Conservation (phyloP, 352 stramenopile genomes). For the Pythium rishiriense region DNA sequence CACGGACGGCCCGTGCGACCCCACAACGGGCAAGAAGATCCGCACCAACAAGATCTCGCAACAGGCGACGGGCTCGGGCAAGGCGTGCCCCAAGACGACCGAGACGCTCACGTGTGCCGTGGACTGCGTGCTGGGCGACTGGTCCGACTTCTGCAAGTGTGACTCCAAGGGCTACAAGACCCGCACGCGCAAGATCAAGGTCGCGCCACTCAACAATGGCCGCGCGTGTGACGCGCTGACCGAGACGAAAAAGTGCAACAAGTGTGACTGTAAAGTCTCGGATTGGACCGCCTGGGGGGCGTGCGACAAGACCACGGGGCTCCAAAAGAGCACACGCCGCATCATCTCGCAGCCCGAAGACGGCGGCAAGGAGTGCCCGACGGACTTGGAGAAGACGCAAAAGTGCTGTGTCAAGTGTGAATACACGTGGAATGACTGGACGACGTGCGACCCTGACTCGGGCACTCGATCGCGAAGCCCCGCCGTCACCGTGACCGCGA, state of each 20-base stretch:
- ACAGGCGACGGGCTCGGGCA: not conserved
- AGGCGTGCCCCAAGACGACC: conserved; percentile 6
- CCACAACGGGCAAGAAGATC: not conserved
- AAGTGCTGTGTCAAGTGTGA: not conserved
- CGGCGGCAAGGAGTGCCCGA: conserved; percentile 18
- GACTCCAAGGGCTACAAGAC: conserved; percentile 2
- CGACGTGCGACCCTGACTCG: not conserved
- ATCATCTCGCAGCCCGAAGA: not conserved
- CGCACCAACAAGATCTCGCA: not conserved
- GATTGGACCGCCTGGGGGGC: not conserved
- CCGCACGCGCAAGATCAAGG: conserved; percentile 10
- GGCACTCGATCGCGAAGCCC: not conserved
- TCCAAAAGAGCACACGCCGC: conserved; percentile 1
- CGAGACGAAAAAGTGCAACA: conserved; percentile 14
- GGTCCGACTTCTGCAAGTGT: conserved; percentile 7
- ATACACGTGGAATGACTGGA: not conserved
- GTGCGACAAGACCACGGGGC: not conserved
- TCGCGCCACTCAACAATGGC: not conserved
- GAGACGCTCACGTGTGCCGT: conserved; percentile 12
- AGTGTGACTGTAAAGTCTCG: conserved; percentile 11
- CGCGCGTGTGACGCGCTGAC: conserved; percentile 4
- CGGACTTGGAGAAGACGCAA: not conserved
- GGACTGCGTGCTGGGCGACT: conserved; percentile 13
- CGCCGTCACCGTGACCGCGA: not conserved
- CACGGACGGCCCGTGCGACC: not conserved